phyloP scores from a whole-genome alignment of 495 filamentous ascomycete genomes.

The Aspergillus steynii region DNA sequence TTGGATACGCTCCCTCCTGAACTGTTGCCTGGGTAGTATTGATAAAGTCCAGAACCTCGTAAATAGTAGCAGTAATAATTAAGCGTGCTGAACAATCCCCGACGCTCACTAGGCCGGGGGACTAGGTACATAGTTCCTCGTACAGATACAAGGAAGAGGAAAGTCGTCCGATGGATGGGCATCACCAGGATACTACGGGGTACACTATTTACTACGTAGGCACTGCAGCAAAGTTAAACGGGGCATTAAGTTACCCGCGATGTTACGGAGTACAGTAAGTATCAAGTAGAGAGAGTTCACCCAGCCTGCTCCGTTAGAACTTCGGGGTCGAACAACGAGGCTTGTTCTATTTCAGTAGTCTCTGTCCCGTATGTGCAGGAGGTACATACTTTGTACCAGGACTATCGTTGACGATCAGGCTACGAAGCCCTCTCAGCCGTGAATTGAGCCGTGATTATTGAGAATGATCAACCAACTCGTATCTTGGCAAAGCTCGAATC shows the following conservation, averaged over 20 bases:
- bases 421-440: background rate
- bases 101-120: background rate
- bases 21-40: background rate
- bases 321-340: conserved; percentile 1
- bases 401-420: background rate
- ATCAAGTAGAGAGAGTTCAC: background rate
- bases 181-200: conserved; percentile 1
- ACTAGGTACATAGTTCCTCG: background rate
- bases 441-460: too few species aligned
- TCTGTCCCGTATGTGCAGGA: background rate
- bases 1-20: background rate
- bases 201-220: conserved; percentile 1
- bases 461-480: too few species aligned
- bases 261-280: background rate
- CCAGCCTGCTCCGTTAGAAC: background rate
- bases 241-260: conserved; percentile 1
- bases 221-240: conserved; percentile 5
- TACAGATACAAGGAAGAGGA: conserved; percentile 1
- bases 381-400: background rate
- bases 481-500: too few species aligned
- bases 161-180: conserved; percentile 7
- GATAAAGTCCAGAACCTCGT: background rate
- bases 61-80: background rate
- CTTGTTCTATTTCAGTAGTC: background rate
- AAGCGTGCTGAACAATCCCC: too few species aligned